These are phyloP conservation scores for Backusella parvicylindrica DNA, from an alignment of 192 early-diverging fungal genomes.

Conservation along the genomic window DNA sequence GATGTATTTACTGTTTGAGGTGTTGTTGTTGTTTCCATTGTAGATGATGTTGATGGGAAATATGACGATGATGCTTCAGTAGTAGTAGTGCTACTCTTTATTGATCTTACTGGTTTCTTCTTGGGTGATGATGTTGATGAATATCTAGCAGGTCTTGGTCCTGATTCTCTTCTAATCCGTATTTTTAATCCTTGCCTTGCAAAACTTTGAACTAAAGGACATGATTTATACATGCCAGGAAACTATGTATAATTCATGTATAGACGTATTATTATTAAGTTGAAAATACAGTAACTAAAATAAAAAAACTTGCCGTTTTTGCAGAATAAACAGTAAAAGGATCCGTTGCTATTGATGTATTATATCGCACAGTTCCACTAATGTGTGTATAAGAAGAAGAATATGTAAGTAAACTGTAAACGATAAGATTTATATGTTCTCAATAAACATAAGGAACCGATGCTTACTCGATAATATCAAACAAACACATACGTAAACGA, in stretches of 20 bases:
- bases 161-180: constrained; percentile 79
- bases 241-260: constrained; percentile 17
- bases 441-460: neutral
- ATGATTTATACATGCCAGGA: constrained; percentile 60
- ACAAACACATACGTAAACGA: constrained; percentile 76
- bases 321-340: constrained; percentile 84
- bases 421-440: neutral
- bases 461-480: constrained; percentile 74
- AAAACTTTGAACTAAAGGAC: constrained; percentile 78
- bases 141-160: constrained; percentile 14
- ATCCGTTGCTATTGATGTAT: constrained; percentile 73
- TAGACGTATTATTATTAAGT: neutral
- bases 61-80: neutral
- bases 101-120: neutral
- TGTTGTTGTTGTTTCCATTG: neutral
- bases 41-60: neutral
- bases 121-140: neutral
- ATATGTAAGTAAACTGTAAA: neutral
- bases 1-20: neutral
- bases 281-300: neutral
- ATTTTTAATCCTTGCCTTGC: constrained; percentile 95
- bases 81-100: neutral
- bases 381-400: constrained; percentile 15
- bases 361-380: constrained; percentile 68
- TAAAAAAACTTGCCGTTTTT: constrained; percentile 55